A percentile compares a stretch with the other conserved stretches of the same genome.
phyloP scores from a whole-genome alignment of 1,284 basidiomycete species.

The Golubevia sp. region DNA sequence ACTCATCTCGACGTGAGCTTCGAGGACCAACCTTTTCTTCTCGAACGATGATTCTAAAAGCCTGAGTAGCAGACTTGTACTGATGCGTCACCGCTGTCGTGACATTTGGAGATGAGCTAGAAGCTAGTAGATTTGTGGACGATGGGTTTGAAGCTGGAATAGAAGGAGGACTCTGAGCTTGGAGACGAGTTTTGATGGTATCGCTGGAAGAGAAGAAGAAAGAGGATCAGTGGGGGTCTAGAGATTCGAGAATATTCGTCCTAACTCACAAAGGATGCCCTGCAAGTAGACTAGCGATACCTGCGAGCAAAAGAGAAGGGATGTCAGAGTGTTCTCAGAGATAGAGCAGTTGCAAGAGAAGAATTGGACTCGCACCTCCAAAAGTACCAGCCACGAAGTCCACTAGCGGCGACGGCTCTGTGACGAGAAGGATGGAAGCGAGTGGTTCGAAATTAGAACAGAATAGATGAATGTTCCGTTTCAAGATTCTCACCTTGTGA shows the following conservation, averaged over 20 bases:
- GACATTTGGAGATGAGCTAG: background rate
- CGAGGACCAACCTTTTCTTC: constrained; percentile 26
- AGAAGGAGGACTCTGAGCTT: constrained; percentile 25
- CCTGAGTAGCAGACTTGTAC: constrained; percentile 37
- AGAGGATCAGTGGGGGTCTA: background rate
- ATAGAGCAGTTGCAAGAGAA: background rate
- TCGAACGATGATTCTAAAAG: constrained; percentile 37
- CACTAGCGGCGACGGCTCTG: constrained; percentile 32
- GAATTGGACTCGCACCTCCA: constrained; percentile 17
- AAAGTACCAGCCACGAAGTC: constrained; percentile 54
- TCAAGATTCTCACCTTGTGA: no score
- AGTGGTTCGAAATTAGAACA: no score
- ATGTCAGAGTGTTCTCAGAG: background rate
- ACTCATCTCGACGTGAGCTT: background rate
- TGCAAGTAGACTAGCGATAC: constrained; percentile 34
- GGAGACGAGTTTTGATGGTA: constrained; percentile 50
- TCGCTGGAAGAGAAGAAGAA: constrained; percentile 12
- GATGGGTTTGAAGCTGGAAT: background rate
- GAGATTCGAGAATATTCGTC: no score
- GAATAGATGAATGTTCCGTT: no score
- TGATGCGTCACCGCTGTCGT: background rate
- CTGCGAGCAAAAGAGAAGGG: background rate
- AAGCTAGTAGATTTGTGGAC: background rate
- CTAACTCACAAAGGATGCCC: constrained; percentile 38
- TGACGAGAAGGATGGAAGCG: no score